Percentiles rank a stretch among this genome's conserved stretches.
These are phyloP conservation scores for Penstemon eatonii DNA, from an alignment of 257 asterid genomes.

Conservation along the genomic window DNA sequence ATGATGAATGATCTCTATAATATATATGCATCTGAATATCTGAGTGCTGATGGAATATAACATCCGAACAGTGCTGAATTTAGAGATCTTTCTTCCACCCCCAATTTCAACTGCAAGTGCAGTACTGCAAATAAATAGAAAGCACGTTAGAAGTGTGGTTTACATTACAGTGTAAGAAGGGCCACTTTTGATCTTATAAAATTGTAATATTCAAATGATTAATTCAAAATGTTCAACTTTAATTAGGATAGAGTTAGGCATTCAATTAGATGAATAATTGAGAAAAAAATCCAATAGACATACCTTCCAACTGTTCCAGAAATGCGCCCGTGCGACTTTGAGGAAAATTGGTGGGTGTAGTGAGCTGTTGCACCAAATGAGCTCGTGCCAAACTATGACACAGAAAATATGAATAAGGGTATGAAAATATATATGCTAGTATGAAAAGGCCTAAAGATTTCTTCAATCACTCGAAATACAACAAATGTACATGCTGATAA, in stretches of 20 bases:
- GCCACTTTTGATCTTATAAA: background rate
- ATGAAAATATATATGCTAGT: too few relatives aligned
- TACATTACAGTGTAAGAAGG: conserved; percentile 5
- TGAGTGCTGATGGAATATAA: conserved; percentile 80
- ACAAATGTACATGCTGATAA: background rate
- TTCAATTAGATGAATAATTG: too few relatives aligned
- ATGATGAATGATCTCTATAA: too few relatives aligned
- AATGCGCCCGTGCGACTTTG: too few relatives aligned
- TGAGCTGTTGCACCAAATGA: too few relatives aligned
- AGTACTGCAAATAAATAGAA: conserved; percentile 45
- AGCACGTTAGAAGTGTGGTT: conserved; percentile 30
- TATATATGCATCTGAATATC: conserved; percentile 37
- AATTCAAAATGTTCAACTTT: too few relatives aligned
- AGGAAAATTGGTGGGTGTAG: too few relatives aligned
- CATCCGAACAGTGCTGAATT: conserved; percentile 83
- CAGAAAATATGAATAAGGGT: too few relatives aligned
- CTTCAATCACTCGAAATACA: conserved; percentile 4
- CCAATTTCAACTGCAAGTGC: conserved; percentile 89
- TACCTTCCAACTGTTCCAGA: too few relatives aligned
- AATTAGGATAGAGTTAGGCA: too few relatives aligned
- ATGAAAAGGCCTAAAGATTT: background rate
- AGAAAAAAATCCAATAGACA: too few relatives aligned
- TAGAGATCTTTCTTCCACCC: conserved; percentile 92
- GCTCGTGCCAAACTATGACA: too few relatives aligned
- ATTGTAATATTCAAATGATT: background rate